A percentile compares a stretch with the other conserved stretches of the same genome.
Conservation (phyloP, 352 stramenopile genomes). For the Discostella stelligera region DNA sequence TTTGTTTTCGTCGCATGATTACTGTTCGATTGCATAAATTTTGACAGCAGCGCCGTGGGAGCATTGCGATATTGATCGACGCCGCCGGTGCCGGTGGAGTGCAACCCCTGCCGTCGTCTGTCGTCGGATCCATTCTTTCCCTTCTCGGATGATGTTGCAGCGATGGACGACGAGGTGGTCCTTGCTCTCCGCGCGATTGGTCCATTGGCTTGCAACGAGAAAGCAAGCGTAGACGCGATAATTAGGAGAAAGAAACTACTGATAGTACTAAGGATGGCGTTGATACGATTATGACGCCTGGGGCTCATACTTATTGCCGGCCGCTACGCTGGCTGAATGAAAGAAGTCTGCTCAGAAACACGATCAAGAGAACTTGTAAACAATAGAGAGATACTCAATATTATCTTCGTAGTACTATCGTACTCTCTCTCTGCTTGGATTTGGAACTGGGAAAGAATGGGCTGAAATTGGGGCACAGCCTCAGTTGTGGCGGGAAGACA, state of each 20-base stretch:
- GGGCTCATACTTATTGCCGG: neutral
- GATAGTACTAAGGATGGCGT: neutral
- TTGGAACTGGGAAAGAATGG: too few relatives aligned
- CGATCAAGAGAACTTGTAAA: neutral
- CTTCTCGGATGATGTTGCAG: neutral
- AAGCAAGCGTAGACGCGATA: neutral
- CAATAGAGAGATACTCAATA: too few relatives aligned
- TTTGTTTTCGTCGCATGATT: neutral
- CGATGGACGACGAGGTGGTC: neutral
- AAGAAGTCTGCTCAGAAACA: neutral
- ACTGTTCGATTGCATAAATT: constrained; percentile 54
- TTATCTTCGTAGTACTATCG: too few relatives aligned
- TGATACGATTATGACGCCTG: neutral
- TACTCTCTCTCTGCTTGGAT: too few relatives aligned
- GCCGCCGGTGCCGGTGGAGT: too few relatives aligned
- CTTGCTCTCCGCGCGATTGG: neutral
- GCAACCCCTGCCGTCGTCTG: neutral
- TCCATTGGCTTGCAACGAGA: neutral
- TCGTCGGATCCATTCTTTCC: neutral
- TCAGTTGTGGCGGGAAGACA: too few relatives aligned
- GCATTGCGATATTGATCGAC: constrained; percentile 69
- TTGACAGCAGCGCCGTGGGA: constrained; percentile 58
- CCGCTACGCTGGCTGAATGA: neutral
- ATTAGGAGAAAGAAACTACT: neutral
- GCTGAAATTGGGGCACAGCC: too few relatives aligned